A percentile compares a stretch with the other conserved stretches of the same genome.
Evolutionary conservation across 2,329 filamentous ascomycete species (phyloP).

Genomic region (Epicoccum sorghinum): DNA sequence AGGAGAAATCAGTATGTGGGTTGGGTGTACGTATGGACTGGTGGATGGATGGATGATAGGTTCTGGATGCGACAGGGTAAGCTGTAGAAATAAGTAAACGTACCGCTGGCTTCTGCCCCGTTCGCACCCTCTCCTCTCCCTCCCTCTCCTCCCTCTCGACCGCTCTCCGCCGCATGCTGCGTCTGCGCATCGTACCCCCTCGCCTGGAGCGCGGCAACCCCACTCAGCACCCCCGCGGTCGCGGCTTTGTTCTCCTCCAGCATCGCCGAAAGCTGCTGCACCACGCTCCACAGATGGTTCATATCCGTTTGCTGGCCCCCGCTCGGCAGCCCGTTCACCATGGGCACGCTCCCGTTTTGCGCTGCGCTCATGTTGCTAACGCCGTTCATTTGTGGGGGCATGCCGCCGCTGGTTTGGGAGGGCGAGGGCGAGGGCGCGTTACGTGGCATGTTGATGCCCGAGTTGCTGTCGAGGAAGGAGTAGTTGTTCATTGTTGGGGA

Average conservation of each 20-base stretch:
- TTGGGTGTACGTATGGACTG: too few species aligned
- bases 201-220: constrained; percentile 47
- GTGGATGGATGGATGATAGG: too few species aligned
- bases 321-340: constrained; percentile 48
- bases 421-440: constrained; percentile 43
- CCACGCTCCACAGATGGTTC: constrained; percentile 51
- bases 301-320: constrained; percentile 52
- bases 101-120: constrained; percentile 17
- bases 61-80: too few species aligned
- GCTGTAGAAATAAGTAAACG: too few species aligned
- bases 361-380: constrained; percentile 11
- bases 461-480: constrained; percentile 43
- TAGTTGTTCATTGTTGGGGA: constrained; percentile 44
- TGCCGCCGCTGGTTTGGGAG: constrained; percentile 20
- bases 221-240: constrained; percentile 46
- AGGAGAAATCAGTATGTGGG: too few species aligned
- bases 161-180: constrained; percentile 20
- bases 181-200: constrained; percentile 40
- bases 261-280: constrained; percentile 49
- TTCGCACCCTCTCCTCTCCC: constrained; percentile 38
- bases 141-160: neutral
- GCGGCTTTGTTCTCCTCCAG: constrained; percentile 50
- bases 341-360: constrained; percentile 43
- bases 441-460: constrained; percentile 34
- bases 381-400: constrained; percentile 31